These are phyloP conservation scores for Teunomyces lycoperdinae DNA, from an alignment of 805 yeast genomes.

Conservation along the genomic window DNA sequence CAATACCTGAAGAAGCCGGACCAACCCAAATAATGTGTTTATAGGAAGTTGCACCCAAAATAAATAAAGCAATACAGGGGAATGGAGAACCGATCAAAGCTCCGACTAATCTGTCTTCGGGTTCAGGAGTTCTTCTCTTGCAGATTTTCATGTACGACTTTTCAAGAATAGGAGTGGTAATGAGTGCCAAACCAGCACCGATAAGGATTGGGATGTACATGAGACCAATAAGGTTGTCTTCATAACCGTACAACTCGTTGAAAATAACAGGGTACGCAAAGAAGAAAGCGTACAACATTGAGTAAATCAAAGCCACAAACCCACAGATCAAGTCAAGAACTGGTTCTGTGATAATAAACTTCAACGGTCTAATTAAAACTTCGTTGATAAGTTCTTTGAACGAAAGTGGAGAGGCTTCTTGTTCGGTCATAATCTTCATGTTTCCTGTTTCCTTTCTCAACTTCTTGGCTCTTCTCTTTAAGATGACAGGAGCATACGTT, in stretches of 20 bases:
- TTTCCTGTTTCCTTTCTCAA: conserved; percentile 80
- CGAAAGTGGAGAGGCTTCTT: conserved; percentile 77
- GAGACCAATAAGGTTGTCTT: conserved; percentile 76
- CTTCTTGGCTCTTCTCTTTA: conserved; percentile 61
- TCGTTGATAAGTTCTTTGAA: conserved; percentile 66
- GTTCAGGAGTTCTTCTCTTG: conserved; percentile 58
- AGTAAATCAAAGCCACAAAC: conserved; percentile 85
- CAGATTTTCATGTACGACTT: conserved; percentile 51
- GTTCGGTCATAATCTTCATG: conserved; percentile 84
- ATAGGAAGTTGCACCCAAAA: conserved; percentile 75
- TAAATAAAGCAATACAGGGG: conserved; percentile 77
- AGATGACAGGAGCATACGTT: conserved; percentile 81
- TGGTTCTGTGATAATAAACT: conserved; percentile 76
- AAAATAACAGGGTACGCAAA: conserved; percentile 93
- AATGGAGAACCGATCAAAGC: conserved; percentile 83
- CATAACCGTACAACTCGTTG: conserved; percentile 68
- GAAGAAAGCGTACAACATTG: conserved; percentile 89
- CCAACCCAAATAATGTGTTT: conserved; percentile 67
- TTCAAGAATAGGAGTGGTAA: conserved; percentile 76
- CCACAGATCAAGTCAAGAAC: conserved; percentile 80
- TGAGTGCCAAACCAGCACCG: conserved; percentile 74
- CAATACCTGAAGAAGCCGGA: conserved; percentile 57
- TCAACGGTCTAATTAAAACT: conserved; percentile 77
- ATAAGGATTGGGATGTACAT: conserved; percentile 89
- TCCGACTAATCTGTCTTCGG: conserved; percentile 78